Percentiles rank a stretch among this genome's conserved stretches.
Conservation (phyloP, 202 grass and related monocot genomes). For the Hordeum pubiflorum region DNA sequence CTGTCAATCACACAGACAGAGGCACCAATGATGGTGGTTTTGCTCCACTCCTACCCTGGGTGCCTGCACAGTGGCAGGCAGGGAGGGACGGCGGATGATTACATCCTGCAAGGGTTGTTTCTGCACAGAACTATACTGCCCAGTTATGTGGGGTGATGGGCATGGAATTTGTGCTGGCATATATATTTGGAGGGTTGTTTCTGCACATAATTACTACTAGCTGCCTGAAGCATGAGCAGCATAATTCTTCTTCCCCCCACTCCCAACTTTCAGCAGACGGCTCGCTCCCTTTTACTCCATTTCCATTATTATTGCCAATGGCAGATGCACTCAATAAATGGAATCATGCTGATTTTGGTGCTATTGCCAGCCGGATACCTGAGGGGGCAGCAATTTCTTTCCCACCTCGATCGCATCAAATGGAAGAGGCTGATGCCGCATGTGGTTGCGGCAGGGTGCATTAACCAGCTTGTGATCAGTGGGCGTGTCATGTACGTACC, state of each 20-base stretch:
- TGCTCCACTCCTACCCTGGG: conserved; percentile 4
- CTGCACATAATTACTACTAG: conserved; percentile 4
- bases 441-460: conserved; percentile 44
- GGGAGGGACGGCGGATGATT: background rate
- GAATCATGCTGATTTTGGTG: conserved; percentile 56
- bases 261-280: conserved; percentile 30
- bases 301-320: conserved; percentile 43
- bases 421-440: conserved; percentile 30
- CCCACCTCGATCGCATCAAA: conserved; percentile 30
- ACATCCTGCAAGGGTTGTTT: background rate
- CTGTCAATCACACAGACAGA: conserved; percentile 32
- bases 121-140: background rate
- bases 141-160: background rate
- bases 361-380: conserved; percentile 33
- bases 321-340: conserved; percentile 61
- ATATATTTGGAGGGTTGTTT: conserved; percentile 18
- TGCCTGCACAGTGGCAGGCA: conserved; percentile 5
- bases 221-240: background rate
- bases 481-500: conserved; percentile 21
- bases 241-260: conserved; percentile 22
- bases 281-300: conserved; percentile 25
- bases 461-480: conserved; percentile 34
- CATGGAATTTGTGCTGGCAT: background rate
- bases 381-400: background rate
- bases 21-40: conserved; percentile 30